Conservation (phyloP, 164 flowering plant genomes). For the Umbilicus rupestris region DNA sequence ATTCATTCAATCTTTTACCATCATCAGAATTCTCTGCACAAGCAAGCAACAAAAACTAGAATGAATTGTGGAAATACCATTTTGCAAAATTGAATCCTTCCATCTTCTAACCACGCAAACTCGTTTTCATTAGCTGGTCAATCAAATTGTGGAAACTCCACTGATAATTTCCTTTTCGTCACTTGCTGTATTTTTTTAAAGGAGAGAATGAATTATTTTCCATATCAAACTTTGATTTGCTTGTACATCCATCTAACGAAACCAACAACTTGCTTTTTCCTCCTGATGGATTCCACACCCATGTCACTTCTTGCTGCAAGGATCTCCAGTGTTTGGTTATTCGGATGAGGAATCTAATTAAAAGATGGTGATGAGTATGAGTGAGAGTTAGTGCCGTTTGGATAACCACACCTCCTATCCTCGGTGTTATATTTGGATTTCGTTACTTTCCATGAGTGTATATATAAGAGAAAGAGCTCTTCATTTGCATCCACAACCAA, state of each 20-base stretch:
- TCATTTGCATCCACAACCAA: background rate
- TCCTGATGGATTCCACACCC: conserved; percentile 6
- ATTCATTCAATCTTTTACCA: background rate
- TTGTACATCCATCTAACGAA: background rate
- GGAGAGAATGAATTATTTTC: background rate
- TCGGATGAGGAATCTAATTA: background rate
- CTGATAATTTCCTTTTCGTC: background rate
- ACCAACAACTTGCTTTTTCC: background rate
- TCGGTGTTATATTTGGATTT: background rate
- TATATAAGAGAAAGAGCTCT: background rate
- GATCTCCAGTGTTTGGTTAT: conserved; percentile 3
- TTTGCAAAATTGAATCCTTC: background rate
- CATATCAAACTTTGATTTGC: background rate
- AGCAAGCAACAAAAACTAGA: background rate
- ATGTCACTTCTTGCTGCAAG: background rate
- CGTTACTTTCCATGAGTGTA: background rate
- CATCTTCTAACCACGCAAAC: background rate
- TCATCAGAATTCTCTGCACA: background rate
- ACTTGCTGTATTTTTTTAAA: background rate
- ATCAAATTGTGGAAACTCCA: conserved; percentile 4
- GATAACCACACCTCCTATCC: background rate
- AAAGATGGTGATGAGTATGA: background rate
- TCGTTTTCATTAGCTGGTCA: background rate
- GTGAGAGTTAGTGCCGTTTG: background rate
- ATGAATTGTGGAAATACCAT: background rate